Base-by-base conservation (phyloP, 169 alveolate genomes). In the Plasmodium berghei region DNA sequence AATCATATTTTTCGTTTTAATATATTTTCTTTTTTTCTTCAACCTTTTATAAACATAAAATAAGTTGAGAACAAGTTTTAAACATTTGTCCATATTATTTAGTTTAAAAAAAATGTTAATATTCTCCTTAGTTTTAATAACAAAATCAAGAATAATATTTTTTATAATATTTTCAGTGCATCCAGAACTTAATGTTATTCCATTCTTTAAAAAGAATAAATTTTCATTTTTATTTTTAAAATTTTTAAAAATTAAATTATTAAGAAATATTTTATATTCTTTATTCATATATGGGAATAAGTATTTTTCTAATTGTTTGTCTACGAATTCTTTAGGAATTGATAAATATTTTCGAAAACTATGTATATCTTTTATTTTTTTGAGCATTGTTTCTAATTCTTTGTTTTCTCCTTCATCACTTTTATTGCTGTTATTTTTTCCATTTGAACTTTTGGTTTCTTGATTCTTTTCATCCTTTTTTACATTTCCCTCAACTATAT, bases 191-290 rank as follows among this genome's bases (percentile, higher is more conserved):
- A 80, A 28, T 59, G 72, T 26, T 54, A 80, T 80, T 16, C 83
- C 83, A 14, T 48, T 66, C 55, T 80, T 80, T 16, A 80, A 55
- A 66, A 80, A 80, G 28, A 64, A 80, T 40, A 80, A 66, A 56
- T 80, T 54, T 16, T 80, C 83, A 80, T 80, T 80, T 54, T 80
- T 80, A 46, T 80, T 24, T 40, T 80, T 80, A 46, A 80, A 34
- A 54, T 80, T 80, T 52, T 80, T 80, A 34, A 80, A 80, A 66
- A 80, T 46, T 80, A 80, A 66, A 67, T 80, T 80, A 61, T 80
- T 64, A 52, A 80, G 52, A 2, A 80, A 80, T 66, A 67, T 80
- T 66, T 66, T 80, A 59, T 80, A 80, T 59, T 80, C 90, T 26
- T 70, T 66, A 70, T 80, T 66, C 9, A 80, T 80, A 80, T 54